Conservation (phyloP, 352 stramenopile genomes). For the Achlya hypogyna region DNA sequence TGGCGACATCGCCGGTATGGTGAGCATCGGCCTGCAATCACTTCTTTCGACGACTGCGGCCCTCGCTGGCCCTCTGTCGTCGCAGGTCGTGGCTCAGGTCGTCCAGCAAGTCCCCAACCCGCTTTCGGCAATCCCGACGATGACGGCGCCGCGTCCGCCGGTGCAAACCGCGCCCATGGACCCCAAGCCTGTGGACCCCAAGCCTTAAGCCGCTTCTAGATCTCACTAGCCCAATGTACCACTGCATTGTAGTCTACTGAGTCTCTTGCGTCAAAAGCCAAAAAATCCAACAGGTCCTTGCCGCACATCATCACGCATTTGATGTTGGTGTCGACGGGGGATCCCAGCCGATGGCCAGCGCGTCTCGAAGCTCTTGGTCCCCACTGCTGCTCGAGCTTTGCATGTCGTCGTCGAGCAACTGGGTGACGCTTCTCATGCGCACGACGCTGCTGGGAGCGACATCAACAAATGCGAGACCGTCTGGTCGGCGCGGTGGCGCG, state of each 20-base stretch:
- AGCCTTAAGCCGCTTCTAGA: background rate
- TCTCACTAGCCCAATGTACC: no score
- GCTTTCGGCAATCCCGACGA: slow-evolving; percentile 38
- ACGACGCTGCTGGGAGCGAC: no score
- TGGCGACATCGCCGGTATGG: slow-evolving; percentile 64
- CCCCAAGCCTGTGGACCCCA: background rate
- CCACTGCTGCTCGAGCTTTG: background rate
- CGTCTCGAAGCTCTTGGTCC: background rate
- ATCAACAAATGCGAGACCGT: no score
- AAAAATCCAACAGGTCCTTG: no score
- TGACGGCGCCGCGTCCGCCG: background rate
- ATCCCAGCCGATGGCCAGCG: background rate
- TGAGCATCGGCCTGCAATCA: slow-evolving; percentile 68
- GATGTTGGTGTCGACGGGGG: no score
- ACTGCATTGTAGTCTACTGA: no score
- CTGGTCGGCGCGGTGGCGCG: background rate
- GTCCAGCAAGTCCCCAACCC: slow-evolving; percentile 56
- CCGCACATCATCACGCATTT: no score
- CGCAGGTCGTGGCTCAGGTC: slow-evolving; percentile 62
- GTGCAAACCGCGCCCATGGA: background rate
- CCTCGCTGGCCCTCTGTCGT: slow-evolving; percentile 55
- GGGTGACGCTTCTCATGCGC: background rate
- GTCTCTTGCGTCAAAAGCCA: no score
- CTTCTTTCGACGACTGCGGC: slow-evolving; percentile 65
- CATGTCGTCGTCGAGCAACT: slow-evolving; percentile 6